Evolutionary conservation across 75 land plant genomes (phyloP).

Genomic region (Pseudotsuga menziesii): DNA sequence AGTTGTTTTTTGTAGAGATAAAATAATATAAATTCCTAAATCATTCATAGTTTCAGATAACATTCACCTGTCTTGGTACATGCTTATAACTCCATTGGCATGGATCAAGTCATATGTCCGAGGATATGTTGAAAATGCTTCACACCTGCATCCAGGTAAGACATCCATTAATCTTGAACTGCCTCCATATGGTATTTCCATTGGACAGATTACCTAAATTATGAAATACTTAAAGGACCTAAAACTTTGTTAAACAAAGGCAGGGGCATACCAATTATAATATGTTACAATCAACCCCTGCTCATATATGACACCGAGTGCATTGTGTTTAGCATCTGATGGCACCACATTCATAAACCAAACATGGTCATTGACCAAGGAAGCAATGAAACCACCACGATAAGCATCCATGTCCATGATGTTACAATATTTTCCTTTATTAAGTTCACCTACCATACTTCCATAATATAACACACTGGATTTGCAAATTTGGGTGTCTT

Average conservation of each 20-base stretch:
- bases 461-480: conserved; percentile 37
- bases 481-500: conserved; percentile 42
- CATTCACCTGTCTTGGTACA: conserved; percentile 41
- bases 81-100: conserved; percentile 37
- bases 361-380: conserved; percentile 57
- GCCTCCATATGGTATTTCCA: neutral
- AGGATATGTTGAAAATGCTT: conserved; percentile 59
- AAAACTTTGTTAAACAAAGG: neutral
- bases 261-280: conserved; percentile 56
- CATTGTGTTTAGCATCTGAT: conserved; percentile 42
- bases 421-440: conserved; percentile 66
- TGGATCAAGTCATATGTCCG: conserved; percentile 56
- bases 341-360: conserved; percentile 94
- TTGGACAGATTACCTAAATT: neutral
- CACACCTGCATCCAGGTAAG: conserved; percentile 24
- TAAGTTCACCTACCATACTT: conserved; percentile 26
- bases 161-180: neutral
- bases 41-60: neutral
- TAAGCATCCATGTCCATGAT: conserved; percentile 81
- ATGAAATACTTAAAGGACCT: neutral
- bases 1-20: no score
- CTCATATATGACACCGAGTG: conserved; percentile 82
- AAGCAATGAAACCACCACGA: conserved; percentile 85
- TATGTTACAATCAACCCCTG: conserved; percentile 85
- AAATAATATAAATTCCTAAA: neutral